phyloP scores from a whole-genome alignment of 768 basidiomycete species.

The Rhodotorula graminis region DNA sequence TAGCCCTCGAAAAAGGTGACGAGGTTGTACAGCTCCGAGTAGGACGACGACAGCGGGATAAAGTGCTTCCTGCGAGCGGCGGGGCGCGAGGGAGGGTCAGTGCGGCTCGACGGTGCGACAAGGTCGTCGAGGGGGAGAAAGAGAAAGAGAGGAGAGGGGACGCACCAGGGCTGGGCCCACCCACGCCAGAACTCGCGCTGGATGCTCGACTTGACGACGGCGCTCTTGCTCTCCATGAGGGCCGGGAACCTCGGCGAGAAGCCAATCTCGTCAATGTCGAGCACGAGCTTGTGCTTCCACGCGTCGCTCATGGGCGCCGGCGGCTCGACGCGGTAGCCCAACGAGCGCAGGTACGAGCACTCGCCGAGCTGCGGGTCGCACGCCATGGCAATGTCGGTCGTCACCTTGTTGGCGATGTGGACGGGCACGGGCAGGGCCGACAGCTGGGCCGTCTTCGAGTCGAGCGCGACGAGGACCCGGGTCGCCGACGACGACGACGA shows the following conservation, averaged over 20 bases:
- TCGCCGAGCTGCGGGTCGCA: conserved; percentile 43
- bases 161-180: conserved; percentile 46
- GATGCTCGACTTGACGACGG: conserved; percentile 42
- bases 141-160: neutral
- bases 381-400: conserved; percentile 69
- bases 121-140: too few relatives aligned
- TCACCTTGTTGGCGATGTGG: conserved; percentile 63
- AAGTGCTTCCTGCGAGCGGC: conserved; percentile 70
- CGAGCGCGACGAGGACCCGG: conserved; percentile 40
- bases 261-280: conserved; percentile 92
- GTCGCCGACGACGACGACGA: conserved; percentile 5
- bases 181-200: conserved; percentile 44
- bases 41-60: conserved; percentile 81
- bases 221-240: conserved; percentile 75
- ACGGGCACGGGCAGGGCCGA: conserved; percentile 60
- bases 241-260: conserved; percentile 89
- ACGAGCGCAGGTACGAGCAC: conserved; percentile 38
- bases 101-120: neutral
- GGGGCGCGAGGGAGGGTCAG: too few relatives aligned
- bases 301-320: conserved; percentile 71
- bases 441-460: conserved; percentile 51
- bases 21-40: conserved; percentile 89
- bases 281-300: conserved; percentile 87
- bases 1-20: conserved; percentile 83
- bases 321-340: conserved; percentile 42